Base-by-base conservation (phyloP, 2,329 filamentous ascomycete species). In the Ascochyta koolunga region DNA sequence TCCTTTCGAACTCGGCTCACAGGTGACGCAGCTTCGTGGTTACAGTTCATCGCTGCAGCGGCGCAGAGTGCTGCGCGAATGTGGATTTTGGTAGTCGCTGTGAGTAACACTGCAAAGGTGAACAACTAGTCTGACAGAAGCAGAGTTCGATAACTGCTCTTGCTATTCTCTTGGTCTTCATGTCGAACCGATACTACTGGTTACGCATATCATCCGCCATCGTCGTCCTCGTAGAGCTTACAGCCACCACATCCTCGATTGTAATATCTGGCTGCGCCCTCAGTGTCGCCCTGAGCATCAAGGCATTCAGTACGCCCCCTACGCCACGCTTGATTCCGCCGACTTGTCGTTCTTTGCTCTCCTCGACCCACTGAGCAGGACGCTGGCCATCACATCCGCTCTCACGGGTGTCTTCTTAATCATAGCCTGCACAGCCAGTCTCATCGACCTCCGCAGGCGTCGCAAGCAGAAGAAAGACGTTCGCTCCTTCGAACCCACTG, bases 401-500 rank as follows among this genome's bases (percentile, higher is more conserved):
- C 10, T 41, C 19, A 22, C 22, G 1, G 7, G 6, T 2, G n/a
- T 27, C 19, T 24, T 55, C 7, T 16, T 50, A 24, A 8, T 50
- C 19, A 37, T 18, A 9, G 31, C 46, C 4, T 37, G 38, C 24
- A 37, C 16, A 15, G 27, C 22, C 10, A 31, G 35, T 18, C 19
- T 46, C 3, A 7, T 42, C 7, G 21, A 19, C 18, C 16, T 46
- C 8, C 25, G 27, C 6, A 31, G 37, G 2, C 52, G 29, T 10
- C 46, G 27, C 18, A 15, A 15, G 5, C 37, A 42, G 24, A 18
- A 11, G 4, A 42, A 27, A 22, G 42, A 55, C 11, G 45, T 25
- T 4, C 46, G 52, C 2, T 60, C 58, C 3, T 68, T 68, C 44
- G 66, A 68, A 41, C 66, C 66, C 24, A 67, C 61, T 9, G 61